A percentile compares a stretch with the other conserved stretches of the same genome.
Conservation (phyloP, 192 early-diverging fungal species). For the Kappamyces sp. region DNA sequence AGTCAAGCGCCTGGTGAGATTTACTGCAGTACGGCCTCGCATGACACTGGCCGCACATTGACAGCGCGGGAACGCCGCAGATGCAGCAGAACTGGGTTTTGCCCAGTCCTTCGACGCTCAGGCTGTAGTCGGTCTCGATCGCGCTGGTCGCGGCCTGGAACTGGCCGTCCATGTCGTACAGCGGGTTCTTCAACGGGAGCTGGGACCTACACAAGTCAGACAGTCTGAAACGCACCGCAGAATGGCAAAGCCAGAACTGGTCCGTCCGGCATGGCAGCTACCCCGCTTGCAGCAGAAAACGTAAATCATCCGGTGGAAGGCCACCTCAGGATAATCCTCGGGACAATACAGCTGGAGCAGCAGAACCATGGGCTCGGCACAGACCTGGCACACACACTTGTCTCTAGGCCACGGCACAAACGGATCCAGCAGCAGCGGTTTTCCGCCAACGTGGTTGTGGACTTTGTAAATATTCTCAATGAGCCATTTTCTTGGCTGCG, state of each 20-base stretch:
- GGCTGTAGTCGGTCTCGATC: too few relatives aligned
- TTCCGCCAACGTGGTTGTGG: conserved; percentile 83
- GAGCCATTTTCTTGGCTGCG: not conserved
- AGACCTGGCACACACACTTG: conserved; percentile 39
- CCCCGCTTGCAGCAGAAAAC: conserved; percentile 91
- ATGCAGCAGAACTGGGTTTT: conserved; percentile 22
- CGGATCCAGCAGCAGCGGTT: conserved; percentile 81
- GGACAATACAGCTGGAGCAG: conserved; percentile 76
- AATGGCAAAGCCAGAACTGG: too few relatives aligned
- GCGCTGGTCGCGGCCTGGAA: too few relatives aligned
- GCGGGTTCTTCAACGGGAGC: too few relatives aligned
- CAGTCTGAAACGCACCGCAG: too few relatives aligned
- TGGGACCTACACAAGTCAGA: too few relatives aligned
- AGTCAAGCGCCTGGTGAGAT: conserved; percentile 79
- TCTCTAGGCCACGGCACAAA: conserved; percentile 42
- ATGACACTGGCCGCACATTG: conserved; percentile 75
- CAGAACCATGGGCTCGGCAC: conserved; percentile 27
- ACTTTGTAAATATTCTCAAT: conserved; percentile 35
- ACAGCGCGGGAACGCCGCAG: conserved; percentile 38
- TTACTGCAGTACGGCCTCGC: conserved; percentile 70
- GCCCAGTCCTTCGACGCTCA: too few relatives aligned
- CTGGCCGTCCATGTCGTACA: too few relatives aligned
- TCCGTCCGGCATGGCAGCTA: conserved; percentile 67
- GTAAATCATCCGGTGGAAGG: conserved; percentile 86
- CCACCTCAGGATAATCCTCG: conserved; percentile 76